Base-by-base conservation (phyloP, 768 basidiomycete species). In the Hygrophorus russula region DNA sequence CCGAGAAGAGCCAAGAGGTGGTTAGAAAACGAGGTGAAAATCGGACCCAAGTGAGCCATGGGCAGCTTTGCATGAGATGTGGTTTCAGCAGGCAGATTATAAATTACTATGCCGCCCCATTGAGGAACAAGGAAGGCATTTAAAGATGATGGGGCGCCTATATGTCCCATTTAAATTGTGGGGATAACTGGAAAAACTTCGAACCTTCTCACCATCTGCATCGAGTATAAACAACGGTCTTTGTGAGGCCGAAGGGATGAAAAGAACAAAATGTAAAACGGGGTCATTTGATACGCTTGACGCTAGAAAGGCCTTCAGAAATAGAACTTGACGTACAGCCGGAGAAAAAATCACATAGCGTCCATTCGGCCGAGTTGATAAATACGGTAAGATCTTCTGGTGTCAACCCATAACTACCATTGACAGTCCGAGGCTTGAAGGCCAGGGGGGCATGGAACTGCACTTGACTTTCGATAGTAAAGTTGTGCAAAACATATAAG, bases 341-440 rank as follows among this genome's bases (percentile, higher is more conserved):
- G 31, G 8, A 32, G 35, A 36, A 24, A 6, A 10, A 19, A 69
- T 53, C 53, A 92, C 93, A 91, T 39, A 99, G 56, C 10, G 83
- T 85, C 96, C 96, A 99, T 56, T 92, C 82, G 3, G 92, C 96
- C 5, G 90, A 90, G 55, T 99, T 99, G 33, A 99, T 71, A 55
- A 99, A 99, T 0, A 93, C 80, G 11, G 85, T 91, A 46, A 96
- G 69, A 53, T 94, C 80, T 51, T 92, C 91, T 40, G 78, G 76
- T 1, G 75, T 76, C 31, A 98, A 60, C 0, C 76, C 74, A 58
- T 78, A 78, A 19, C 64, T 62, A 2, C 30, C 32, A 5, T 34
- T 19, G 8, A 73, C 36, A 4, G 56, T 46, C 5, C 52, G 56
- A 7, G 90, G 85, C 41, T 75, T 68, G 54, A 98, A 89, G 1